Percentiles rank a stretch among this genome's conserved stretches.
Evolutionary conservation across 108 stramenopile genomes (phyloP).

Genomic region (Nitzschia sp.): DNA sequence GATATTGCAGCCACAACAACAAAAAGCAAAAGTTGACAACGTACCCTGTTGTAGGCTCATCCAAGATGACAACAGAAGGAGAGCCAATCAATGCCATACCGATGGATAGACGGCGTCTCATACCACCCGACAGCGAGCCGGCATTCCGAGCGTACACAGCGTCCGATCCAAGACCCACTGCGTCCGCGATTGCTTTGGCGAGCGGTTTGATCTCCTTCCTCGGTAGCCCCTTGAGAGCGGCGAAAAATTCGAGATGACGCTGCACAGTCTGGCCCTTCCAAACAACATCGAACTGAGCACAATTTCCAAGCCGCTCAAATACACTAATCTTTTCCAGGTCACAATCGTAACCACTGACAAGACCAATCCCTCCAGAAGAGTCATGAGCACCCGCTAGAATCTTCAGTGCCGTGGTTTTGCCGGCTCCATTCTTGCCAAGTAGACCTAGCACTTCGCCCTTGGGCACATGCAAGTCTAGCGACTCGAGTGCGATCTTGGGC

Average conservation of each 20-base stretch:
- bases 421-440: conserved; percentile 55
- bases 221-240: conserved; percentile 62
- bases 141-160: conserved; percentile 45
- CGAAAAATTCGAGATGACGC: conserved; percentile 71
- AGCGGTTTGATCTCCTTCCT: conserved; percentile 29
- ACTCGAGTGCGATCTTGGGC: conserved; percentile 44
- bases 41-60: conserved; percentile 80
- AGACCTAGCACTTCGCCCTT: conserved; percentile 65
- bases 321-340: conserved; percentile 39
- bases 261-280: conserved; percentile 62
- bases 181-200: conserved; percentile 40
- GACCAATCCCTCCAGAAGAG: conserved; percentile 49
- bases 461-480: conserved; percentile 55
- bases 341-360: conserved; percentile 60
- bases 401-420: conserved; percentile 72
- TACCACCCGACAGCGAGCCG: conserved; percentile 81
- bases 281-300: conserved; percentile 76
- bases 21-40: conserved; percentile 13
- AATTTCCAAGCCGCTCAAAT: conserved; percentile 68
- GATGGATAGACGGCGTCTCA: conserved; percentile 89
- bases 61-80: conserved; percentile 70
- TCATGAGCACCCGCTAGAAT: conserved; percentile 63
- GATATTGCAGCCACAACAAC: conserved; percentile 85
- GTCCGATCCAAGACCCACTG: conserved; percentile 53
- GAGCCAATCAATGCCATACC: conserved; percentile 85